phyloP scores from a whole-genome alignment of 495 filamentous ascomycete species.

The Delitschia confertaspora region DNA sequence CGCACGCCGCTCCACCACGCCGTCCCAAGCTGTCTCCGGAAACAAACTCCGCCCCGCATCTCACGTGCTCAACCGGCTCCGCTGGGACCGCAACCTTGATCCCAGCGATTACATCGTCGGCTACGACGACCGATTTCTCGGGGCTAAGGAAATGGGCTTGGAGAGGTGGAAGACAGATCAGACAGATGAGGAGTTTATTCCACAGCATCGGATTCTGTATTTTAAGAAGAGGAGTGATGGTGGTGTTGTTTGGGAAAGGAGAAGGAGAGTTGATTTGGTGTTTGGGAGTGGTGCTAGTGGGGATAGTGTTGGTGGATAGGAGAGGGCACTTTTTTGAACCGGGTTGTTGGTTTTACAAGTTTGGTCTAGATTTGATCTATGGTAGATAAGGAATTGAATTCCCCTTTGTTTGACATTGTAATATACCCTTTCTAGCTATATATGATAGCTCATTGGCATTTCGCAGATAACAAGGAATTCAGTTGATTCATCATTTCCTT shows the following conservation, averaged over 20 bases:
- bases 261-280: conserved; percentile 45
- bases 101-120: conserved; percentile 59
- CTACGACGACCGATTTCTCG: conserved; percentile 66
- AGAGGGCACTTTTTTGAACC: too few relatives aligned
- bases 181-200: conserved; percentile 80
- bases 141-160: conserved; percentile 52
- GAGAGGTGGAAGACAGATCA: conserved; percentile 63
- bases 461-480: too few relatives aligned
- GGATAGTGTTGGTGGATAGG: conserved; percentile 1
- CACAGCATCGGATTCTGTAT: conserved; percentile 67
- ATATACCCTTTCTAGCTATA: too few relatives aligned
- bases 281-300: conserved; percentile 47
- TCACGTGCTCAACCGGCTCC: conserved; percentile 65
- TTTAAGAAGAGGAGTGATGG: conserved; percentile 50
- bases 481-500: too few relatives aligned
- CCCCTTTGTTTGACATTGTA: too few relatives aligned
- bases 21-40: background rate
- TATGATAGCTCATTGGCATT: too few relatives aligned
- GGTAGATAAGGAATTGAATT: too few relatives aligned
- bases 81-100: conserved; percentile 59
- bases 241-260: conserved; percentile 49
- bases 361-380: too few relatives aligned
- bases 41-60: conserved; percentile 37
- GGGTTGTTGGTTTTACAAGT: too few relatives aligned
- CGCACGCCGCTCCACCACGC: background rate